phyloP scores from a whole-genome alignment of 495 filamentous ascomycete genomes.

The Penicillium cataractarum region DNA sequence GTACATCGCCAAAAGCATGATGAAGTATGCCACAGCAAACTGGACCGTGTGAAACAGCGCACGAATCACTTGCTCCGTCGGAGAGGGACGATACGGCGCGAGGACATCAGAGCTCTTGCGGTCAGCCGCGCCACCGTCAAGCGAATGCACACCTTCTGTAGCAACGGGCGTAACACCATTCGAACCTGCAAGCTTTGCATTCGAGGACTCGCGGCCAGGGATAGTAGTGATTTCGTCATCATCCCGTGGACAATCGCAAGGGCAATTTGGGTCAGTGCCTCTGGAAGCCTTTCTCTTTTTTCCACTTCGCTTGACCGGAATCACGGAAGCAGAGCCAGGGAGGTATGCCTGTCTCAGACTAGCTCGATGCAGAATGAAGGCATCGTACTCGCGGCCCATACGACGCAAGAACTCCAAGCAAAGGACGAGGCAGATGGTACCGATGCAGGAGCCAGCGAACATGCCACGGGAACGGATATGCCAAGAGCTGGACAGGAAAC shows the following conservation, averaged over 20 bases:
- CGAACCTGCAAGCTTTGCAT: background rate
- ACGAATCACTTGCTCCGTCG: slow-evolving; percentile 63
- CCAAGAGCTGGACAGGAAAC: slow-evolving; percentile 68
- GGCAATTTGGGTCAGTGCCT: background rate
- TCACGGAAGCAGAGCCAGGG: slow-evolving; percentile 7
- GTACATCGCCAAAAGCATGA: slow-evolving; percentile 72
- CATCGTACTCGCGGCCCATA: slow-evolving; percentile 61
- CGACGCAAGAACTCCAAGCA: slow-evolving; percentile 66
- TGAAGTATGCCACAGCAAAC: slow-evolving; percentile 70
- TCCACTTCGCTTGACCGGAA: background rate
- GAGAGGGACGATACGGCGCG: slow-evolving; percentile 47
- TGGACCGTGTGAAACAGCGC: slow-evolving; percentile 66
- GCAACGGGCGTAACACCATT: background rate
- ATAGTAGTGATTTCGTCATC: slow-evolving; percentile 14
- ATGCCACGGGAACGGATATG: slow-evolving; percentile 61
- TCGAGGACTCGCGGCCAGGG: background rate
- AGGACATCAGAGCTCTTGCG: background rate
- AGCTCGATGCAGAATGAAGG: slow-evolving; percentile 53
- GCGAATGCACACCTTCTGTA: background rate
- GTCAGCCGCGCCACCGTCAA: background rate
- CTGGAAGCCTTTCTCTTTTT: background rate
- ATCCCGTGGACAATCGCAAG: slow-evolving; percentile 5
- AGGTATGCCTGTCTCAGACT: slow-evolving; percentile 24
- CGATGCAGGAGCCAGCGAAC: slow-evolving; percentile 74
- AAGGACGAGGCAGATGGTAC: slow-evolving; percentile 64